These are phyloP conservation scores for Penicillium paneum DNA, from an alignment of 2,329 filamentous ascomycete species.

Conservation along the genomic window DNA sequence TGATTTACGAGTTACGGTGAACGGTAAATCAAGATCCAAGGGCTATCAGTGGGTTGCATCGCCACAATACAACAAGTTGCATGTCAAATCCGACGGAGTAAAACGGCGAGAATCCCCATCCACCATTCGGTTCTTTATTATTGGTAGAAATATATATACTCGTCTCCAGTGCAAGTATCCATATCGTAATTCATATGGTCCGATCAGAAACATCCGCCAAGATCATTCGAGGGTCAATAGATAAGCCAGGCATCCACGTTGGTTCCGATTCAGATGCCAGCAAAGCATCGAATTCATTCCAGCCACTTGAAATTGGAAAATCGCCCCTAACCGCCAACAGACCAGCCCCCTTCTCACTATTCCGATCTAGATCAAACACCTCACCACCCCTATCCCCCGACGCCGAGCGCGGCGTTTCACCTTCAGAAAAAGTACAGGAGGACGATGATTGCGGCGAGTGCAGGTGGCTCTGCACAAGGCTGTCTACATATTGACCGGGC, in stretches of 20 bases:
- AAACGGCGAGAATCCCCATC: not conserved
- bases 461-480: slow-evolving; percentile 8
- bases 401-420: slow-evolving; percentile 10
- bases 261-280: slow-evolving; percentile 29
- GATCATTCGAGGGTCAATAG: slow-evolving; percentile 18
- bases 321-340: slow-evolving; percentile 3
- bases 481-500: slow-evolving; percentile 42
- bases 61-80: slow-evolving; percentile 4
- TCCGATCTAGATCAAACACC: slow-evolving; percentile 14
- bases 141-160: not conserved
- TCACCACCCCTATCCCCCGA: slow-evolving; percentile 3
- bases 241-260: slow-evolving; percentile 8
- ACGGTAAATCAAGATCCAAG: slow-evolving; percentile 1
- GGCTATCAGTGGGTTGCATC: slow-evolving; percentile 12
- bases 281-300: slow-evolving; percentile 40
- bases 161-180: not conserved
- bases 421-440: slow-evolving; percentile 3
- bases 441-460: slow-evolving; percentile 2
- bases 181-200: not conserved
- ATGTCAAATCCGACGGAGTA: not conserved
- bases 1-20: not conserved
- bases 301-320: slow-evolving; percentile 13
- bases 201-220: not conserved
- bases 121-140: not conserved
- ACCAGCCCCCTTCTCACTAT: slow-evolving; percentile 13